Evolutionary conservation across 139 green algal genomes (phyloP).

Genomic region (Chlorella sp.): DNA sequence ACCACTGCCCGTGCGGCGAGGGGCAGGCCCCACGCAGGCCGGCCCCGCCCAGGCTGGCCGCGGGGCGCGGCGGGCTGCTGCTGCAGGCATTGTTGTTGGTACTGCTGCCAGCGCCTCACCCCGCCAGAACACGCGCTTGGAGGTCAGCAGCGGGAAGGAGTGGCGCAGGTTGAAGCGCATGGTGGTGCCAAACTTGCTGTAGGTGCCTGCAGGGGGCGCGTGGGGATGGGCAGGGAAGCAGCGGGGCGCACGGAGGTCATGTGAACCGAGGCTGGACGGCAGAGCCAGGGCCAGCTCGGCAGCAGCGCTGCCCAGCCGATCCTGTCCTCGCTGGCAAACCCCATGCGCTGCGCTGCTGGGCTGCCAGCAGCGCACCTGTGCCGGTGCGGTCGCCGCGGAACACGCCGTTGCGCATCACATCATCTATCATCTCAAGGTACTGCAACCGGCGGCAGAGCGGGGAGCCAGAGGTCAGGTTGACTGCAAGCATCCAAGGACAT

Average conservation of each 20-base stretch:
- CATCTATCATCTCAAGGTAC: constrained; percentile 93
- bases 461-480: too few relatives aligned
- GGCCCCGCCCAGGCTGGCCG: too few relatives aligned
- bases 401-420: constrained; percentile 85
- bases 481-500: too few relatives aligned
- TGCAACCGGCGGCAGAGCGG: constrained; percentile 53
- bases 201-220: constrained; percentile 55
- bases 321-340: constrained; percentile 5
- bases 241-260: too few relatives aligned
- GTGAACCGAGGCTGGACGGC: too few relatives aligned
- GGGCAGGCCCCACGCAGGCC: neutral
- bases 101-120: constrained; percentile 47
- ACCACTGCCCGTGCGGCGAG: too few relatives aligned
- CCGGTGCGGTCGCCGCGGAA: constrained; percentile 91
- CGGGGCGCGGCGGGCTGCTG: too few relatives aligned
- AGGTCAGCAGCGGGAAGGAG: constrained; percentile 97
- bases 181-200: constrained; percentile 88
- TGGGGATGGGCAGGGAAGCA: too few relatives aligned
- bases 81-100: too few relatives aligned
- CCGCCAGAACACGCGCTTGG: constrained; percentile 97
- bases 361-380: constrained; percentile 60
- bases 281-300: too few relatives aligned
- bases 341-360: too few relatives aligned
- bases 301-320: too few relatives aligned
- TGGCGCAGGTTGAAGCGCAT: constrained; percentile 96